Conservation (phyloP, 2,329 filamentous ascomycete genomes). For the Hirsutella minnesotensis region DNA sequence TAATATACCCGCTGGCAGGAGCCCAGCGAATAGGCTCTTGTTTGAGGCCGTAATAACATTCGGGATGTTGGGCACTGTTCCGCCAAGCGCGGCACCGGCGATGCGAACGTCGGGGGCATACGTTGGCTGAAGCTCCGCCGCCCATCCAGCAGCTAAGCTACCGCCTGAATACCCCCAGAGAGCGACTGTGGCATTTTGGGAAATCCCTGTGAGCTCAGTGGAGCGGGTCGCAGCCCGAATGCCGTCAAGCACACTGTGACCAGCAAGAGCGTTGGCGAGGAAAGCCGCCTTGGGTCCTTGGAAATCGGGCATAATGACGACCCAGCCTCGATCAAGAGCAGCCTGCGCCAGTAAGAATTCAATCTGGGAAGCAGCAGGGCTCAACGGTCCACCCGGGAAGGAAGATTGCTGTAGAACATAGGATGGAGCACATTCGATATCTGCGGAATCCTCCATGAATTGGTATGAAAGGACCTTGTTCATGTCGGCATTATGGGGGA, state of each 20-base stretch:
- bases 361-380: conserved; percentile 15
- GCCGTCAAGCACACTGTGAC: conserved; percentile 29
- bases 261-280: conserved; percentile 25
- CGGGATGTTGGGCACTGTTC: conserved; percentile 10
- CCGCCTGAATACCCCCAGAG: conserved; percentile 29
- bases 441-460: conserved; percentile 25
- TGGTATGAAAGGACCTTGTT: conserved; percentile 28
- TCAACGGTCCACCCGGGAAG: conserved; percentile 13
- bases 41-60: conserved; percentile 8
- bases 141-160: conserved; percentile 10
- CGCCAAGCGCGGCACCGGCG: conserved; percentile 13
- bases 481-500: conserved; percentile 19
- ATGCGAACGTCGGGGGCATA: conserved; percentile 14
- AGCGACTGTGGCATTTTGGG: conserved; percentile 19
- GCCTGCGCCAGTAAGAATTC: conserved; percentile 12
- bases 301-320: conserved; percentile 35
- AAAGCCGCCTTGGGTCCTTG: conserved; percentile 31
- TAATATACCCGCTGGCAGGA: conserved; percentile 10
- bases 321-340: conserved; percentile 29
- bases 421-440: conserved; percentile 20
- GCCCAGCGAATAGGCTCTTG: conserved; percentile 6
- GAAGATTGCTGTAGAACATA: conserved; percentile 11
- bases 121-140: conserved; percentile 12
- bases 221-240: conserved; percentile 26
- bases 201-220: conserved; percentile 16